A percentile compares a stretch with the other conserved stretches of the same genome.
These are phyloP conservation scores for Kwoniella bestiolae DNA, from an alignment of 768 basidiomycete species.

Conservation along the genomic window DNA sequence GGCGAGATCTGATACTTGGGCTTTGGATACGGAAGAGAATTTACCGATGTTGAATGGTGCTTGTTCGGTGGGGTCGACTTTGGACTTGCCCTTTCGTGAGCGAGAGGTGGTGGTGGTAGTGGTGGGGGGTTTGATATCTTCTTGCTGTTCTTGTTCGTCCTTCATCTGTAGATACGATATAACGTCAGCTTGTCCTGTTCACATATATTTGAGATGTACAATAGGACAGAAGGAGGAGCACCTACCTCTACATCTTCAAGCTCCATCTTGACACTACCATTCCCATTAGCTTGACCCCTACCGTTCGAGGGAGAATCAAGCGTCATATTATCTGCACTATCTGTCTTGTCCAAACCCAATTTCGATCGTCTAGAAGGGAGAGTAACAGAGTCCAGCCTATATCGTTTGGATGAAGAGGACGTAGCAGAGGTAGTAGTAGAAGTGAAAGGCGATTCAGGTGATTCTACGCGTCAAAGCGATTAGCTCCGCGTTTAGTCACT, in stretches of 20 bases:
- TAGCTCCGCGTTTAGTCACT: neutral
- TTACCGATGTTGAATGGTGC: constrained; percentile 50
- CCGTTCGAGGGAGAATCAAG: constrained; percentile 31
- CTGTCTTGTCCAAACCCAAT: constrained; percentile 41
- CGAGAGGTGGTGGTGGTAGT: constrained; percentile 1
- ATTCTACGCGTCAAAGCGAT: constrained; percentile 4
- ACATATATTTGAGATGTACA: too few species aligned
- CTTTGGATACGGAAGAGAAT: constrained; percentile 32
- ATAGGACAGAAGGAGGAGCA: neutral
- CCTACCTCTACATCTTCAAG: constrained; percentile 22
- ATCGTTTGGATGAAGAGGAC: constrained; percentile 9
- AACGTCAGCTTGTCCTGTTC: too few species aligned
- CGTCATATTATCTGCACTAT: constrained; percentile 46
- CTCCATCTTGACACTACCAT: constrained; percentile 25
- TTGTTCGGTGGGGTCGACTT: constrained; percentile 7
- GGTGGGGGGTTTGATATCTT: constrained; percentile 7
- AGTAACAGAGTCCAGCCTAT: constrained; percentile 38
- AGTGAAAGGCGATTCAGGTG: constrained; percentile 28
- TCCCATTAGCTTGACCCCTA: constrained; percentile 9
- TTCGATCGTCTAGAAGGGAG: constrained; percentile 41
- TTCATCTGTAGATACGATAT: neutral
- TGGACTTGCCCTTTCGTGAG: constrained; percentile 21
- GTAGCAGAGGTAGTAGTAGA: constrained; percentile 3
- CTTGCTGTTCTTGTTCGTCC: neutral
- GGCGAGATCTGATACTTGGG: constrained; percentile 17